phyloP scores from a whole-genome alignment of 495 filamentous ascomycete genomes.

The Aspergillus incahuasiensis region DNA sequence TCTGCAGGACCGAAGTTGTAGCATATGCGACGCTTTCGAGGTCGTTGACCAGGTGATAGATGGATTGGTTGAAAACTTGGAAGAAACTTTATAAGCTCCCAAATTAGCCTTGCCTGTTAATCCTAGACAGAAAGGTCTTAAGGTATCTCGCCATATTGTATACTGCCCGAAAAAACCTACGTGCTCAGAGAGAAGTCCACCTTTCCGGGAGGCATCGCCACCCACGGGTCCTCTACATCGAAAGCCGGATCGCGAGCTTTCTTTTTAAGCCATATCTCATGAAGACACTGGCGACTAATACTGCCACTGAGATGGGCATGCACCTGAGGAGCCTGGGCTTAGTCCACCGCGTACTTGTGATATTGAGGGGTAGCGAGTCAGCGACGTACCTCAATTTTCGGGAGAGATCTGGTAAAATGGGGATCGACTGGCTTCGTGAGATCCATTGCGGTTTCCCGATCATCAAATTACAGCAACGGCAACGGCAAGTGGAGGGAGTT shows the following conservation, averaged over 20 bases:
- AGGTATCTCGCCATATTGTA: too few species aligned
- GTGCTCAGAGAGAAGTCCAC: conserved; percentile 67
- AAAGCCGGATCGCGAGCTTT: conserved; percentile 44
- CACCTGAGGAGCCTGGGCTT: conserved; percentile 46
- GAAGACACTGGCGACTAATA: conserved; percentile 69
- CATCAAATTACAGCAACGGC: conserved; percentile 5
- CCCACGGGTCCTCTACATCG: conserved; percentile 59
- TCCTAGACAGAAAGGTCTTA: too few species aligned
- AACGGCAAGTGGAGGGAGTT: conserved; percentile 13
- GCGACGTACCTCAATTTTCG: conserved; percentile 41
- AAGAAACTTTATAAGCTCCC: conserved; percentile 58
- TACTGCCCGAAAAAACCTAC: conserved; percentile 36
- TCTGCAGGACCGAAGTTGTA: conserved; percentile 62
- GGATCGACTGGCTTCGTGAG: conserved; percentile 25
- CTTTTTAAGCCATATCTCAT: conserved; percentile 67
- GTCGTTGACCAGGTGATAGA: conserved; percentile 67
- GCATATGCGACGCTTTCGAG: conserved; percentile 52
- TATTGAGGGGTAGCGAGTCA: too few species aligned
- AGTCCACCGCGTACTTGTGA: background rate
- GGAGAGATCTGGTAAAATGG: conserved; percentile 31
- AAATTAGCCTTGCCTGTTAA: too few species aligned
- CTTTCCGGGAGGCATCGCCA: conserved; percentile 63
- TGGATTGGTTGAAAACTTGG: conserved; percentile 70
- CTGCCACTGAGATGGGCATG: conserved; percentile 82
- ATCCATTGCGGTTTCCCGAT: conserved; percentile 15